Percentiles rank a stretch among this genome's conserved stretches.
Evolutionary conservation across 768 basidiomycete genomes (phyloP).

Genomic region (Phanerochaete sordida): DNA sequence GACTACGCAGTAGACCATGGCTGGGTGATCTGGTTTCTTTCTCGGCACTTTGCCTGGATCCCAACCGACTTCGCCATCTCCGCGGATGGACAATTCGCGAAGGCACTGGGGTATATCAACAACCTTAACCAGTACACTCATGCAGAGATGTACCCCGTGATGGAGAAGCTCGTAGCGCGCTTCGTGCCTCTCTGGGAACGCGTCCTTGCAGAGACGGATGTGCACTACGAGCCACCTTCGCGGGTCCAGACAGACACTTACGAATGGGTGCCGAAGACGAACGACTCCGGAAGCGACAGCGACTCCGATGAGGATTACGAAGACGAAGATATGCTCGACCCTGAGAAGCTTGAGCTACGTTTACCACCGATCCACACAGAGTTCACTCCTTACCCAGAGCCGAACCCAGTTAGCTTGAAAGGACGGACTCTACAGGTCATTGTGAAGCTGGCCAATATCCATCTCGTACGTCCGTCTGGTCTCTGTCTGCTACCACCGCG

Average conservation of each 20-base stretch:
- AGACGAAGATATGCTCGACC: background rate
- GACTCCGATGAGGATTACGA: too few relatives aligned
- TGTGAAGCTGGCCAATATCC: slow-evolving; percentile 38
- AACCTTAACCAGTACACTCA: slow-evolving; percentile 20
- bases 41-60: slow-evolving; percentile 22
- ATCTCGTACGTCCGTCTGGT: slow-evolving; percentile 1
- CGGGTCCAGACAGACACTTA: background rate
- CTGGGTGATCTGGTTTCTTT: slow-evolving; percentile 9
- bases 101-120: slow-evolving; percentile 24
- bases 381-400: background rate
- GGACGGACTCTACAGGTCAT: slow-evolving; percentile 30
- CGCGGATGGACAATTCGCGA: slow-evolving; percentile 14
- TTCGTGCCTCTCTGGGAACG: slow-evolving; percentile 27
- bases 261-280: background rate
- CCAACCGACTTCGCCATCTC: slow-evolving; percentile 26
- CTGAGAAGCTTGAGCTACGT: background rate
- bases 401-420: slow-evolving; percentile 7
- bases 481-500: background rate
- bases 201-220: slow-evolving; percentile 13
- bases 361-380: background rate
- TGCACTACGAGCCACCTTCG: background rate
- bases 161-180: slow-evolving; percentile 15
- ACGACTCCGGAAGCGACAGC: too few relatives aligned
- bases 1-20: background rate
- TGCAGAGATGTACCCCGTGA: slow-evolving; percentile 15